Evolutionary conservation across 1,284 basidiomycete species (phyloP), one percentile per base, ranked within the genome.

Genomic region (Rhodotorula sp.): DNA sequence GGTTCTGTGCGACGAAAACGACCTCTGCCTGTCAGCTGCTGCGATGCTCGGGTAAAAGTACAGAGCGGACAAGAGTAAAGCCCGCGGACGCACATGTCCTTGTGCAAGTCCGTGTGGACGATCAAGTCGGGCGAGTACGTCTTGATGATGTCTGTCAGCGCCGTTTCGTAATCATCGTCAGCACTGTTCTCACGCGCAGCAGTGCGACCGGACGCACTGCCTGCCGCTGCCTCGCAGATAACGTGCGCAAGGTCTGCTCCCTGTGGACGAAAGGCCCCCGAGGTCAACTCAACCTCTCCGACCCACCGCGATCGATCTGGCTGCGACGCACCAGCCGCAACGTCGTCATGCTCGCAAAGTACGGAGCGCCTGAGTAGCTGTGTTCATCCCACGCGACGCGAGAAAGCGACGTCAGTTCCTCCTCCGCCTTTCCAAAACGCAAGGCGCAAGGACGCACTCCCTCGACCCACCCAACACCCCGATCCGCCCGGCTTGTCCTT

Each of bases 171-270:
- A 24, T 5, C 24, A 15, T 31, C 34, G 34, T 40, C n/a, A 44
- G 26, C 28, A 30, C 16, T 0, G 3, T n/a, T 31, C 51, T 10
- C 26, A 28, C n/a, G 37, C 13, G 8, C 13, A 8, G 7, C 10
- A 28, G 34, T 8, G 20, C 22, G 13, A 3, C n/a, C 13, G 9
- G n/a, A 68, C 69, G 54, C 22, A 72, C 70, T 66, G 28, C 72
- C 72, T 16, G 76, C 74, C 20, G 86, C 87, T 0, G 95, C 95
- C 18, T 94, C 89, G 81, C 95, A 99, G 63, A 99, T 94, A 64
- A 98, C 93, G 83, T 98, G 94, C 31, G 93, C 92, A 54, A 98
- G 85, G 80, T 98, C 95, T 62, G 89, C 90, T 44, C 94, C 95
- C 90, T 92, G 57, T 34, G 34, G 6, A 48, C 30, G 9, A 11